Percentiles rank a stretch among this genome's conserved stretches.
Conservation (phyloP, 1,284 basidiomycete species). For the Neotropicomus parvogracilis region DNA sequence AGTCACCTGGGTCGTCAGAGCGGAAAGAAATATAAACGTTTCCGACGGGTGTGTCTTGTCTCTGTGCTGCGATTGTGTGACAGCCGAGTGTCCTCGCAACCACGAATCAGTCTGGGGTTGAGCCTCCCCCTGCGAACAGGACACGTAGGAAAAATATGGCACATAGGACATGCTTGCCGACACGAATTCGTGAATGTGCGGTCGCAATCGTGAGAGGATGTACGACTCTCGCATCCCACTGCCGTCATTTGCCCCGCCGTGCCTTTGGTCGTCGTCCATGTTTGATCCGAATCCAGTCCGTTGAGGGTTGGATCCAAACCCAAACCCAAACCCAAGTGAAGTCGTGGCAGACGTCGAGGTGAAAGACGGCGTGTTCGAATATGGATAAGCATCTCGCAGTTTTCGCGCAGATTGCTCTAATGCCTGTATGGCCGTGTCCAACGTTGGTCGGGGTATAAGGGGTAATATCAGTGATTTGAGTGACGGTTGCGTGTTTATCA, state of each 20-base stretch:
- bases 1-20: constrained; percentile 64
- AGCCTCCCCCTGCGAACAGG: constrained; percentile 27
- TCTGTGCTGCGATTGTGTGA: constrained; percentile 50
- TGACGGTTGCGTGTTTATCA: constrained; percentile 61
- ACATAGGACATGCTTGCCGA: constrained; percentile 73
- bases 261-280: constrained; percentile 28
- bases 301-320: constrained; percentile 36
- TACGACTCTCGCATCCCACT: constrained; percentile 75
- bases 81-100: constrained; percentile 39
- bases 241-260: constrained; percentile 19
- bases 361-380: constrained; percentile 51
- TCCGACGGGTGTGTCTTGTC: constrained; percentile 67
- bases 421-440: constrained; percentile 68
- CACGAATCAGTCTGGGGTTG: constrained; percentile 26
- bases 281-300: constrained; percentile 25
- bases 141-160: constrained; percentile 70
- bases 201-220: constrained; percentile 66
- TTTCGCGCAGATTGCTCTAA: constrained; percentile 64
- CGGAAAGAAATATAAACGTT: constrained; percentile 65
- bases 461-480: constrained; percentile 66
- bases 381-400: constrained; percentile 75
- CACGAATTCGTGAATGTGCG: constrained; percentile 70
- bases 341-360: constrained; percentile 35
- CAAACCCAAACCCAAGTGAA: constrained; percentile 50
- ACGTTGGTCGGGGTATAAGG: constrained; percentile 73